Base-by-base conservation (phyloP, 2,329 filamentous ascomycete genomes). In the Pezicula radicicola region DNA sequence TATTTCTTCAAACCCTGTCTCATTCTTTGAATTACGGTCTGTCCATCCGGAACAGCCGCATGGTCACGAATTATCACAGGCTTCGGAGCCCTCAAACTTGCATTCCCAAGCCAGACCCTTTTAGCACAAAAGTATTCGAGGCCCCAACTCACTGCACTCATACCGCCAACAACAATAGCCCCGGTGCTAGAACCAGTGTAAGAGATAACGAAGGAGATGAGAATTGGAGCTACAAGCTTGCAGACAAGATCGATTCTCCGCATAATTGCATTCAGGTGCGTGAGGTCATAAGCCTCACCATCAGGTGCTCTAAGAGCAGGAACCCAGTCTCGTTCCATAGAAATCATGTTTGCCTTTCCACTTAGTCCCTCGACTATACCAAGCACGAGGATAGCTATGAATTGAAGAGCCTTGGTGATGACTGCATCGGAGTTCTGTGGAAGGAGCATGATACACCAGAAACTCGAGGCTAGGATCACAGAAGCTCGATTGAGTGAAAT, bases 161-260 rank as follows among this genome's bases (percentile, higher is more conserved):
- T 68, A 8, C 64, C 60, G 1, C 75, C 68, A 5, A 77, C 75
- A 16, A 70, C 70, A 50, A 76, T 56, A 3, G 81, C 73, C 3
- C 77, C 78, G 13, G 70, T 52, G 3, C 59, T 66, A 1, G 74
- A 71, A 6, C 68, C 66, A 13, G 75, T 68, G 27, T 72, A 69
- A 7, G 72, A 71, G 25, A 73, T 68, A 12, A 81, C 57, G 6
- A 75, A 48, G 0, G 78, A 77, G 19, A 81, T 76, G 7, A 76
- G 63, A 6, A 82, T 69, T 1, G 80, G 80, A 0, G 75, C 75
- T 28, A 79, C 52, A 13, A 83, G 72, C 60, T 83, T 83, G 68
- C 79, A 83, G 41, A 76, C 70, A 3, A 83, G 70, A 56, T 83
- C 80, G 54, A 83, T 82, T 7, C 78, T 70, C 50, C 79, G 69